Conservation (phyloP, 306 rosid genomes). For the Chamaecrista fasciculata region DNA sequence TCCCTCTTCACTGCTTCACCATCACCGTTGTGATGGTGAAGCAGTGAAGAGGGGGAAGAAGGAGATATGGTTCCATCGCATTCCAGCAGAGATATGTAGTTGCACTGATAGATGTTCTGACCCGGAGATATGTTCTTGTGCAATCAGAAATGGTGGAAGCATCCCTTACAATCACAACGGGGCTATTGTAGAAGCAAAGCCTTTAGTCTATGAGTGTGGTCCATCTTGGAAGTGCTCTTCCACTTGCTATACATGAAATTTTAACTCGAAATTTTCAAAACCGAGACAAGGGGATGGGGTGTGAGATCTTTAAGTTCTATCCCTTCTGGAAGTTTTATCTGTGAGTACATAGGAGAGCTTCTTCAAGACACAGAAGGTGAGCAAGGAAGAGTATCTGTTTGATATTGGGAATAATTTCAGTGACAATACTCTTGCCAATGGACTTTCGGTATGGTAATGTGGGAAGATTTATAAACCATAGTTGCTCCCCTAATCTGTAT, state of each 20-base stretch:
- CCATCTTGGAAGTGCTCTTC: constrained; percentile 61
- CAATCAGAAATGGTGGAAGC: constrained; percentile 52
- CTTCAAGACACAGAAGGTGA: constrained; percentile 59
- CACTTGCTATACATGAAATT: constrained; percentile 56
- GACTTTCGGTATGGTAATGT: constrained; percentile 54
- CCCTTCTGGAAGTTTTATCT: constrained; percentile 68
- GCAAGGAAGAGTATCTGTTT: constrained; percentile 59
- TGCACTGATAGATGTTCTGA: constrained; percentile 55
- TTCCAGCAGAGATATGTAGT: constrained; percentile 46
- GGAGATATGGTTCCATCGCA: constrained; percentile 53
- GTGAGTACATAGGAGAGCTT: constrained; percentile 73
- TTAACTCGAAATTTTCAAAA: constrained; percentile 63
- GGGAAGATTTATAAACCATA: constrained; percentile 71
- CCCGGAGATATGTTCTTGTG: constrained; percentile 54
- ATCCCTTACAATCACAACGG: constrained; percentile 55
- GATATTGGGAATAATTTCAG: constrained; percentile 53
- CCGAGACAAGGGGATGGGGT: constrained; percentile 70
- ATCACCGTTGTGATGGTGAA: no score
- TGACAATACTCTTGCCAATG: constrained; percentile 45
- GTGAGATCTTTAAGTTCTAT: constrained; percentile 61
- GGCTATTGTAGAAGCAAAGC: constrained; percentile 51
- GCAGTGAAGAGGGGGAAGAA: no score
- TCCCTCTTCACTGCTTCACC: no score
- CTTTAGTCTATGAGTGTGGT: constrained; percentile 69
- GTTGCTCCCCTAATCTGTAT: constrained; percentile 73